Percentiles rank a stretch among this genome's conserved stretches.
These are phyloP conservation scores for Plasmodium vinckei DNA, from an alignment of 169 alveolate species.

Conservation along the genomic window DNA sequence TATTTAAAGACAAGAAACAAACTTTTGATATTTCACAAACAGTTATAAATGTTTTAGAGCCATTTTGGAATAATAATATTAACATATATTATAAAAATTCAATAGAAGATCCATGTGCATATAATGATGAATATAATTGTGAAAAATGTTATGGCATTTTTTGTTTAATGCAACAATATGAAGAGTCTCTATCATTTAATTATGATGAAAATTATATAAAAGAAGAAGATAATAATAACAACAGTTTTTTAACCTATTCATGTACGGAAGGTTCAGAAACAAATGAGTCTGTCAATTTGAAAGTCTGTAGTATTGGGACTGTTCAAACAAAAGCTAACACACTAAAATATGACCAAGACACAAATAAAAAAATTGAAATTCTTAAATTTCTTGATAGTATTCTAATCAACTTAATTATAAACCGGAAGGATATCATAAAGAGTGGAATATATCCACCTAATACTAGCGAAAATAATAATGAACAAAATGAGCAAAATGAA, in stretches of 20 bases:
- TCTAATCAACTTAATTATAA: conserved; percentile 38
- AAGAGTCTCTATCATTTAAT: neutral
- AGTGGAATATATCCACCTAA: neutral
- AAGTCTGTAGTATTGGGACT: neutral
- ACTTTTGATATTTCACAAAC: conserved; percentile 40
- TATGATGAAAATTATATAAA: neutral
- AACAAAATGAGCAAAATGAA: neutral
- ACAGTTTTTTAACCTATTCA: neutral
- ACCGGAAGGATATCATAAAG: conserved; percentile 34
- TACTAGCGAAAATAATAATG: neutral
- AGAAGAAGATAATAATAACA: too few species aligned
- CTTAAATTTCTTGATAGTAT: conserved; percentile 58
- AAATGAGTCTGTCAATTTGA: neutral
- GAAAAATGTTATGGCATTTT: conserved; percentile 13
- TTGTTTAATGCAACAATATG: conserved; percentile 15
- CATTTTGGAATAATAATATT: conserved; percentile 52
- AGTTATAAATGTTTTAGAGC: conserved; percentile 28
- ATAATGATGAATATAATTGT: conserved; percentile 42
- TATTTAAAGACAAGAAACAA: conserved; percentile 66
- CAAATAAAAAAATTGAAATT: conserved; percentile 34
- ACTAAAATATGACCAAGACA: conserved; percentile 3
- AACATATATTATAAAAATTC: conserved; percentile 18
- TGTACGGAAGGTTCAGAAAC: neutral
- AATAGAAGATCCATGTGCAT: conserved; percentile 11
- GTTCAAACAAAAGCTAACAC: neutral